Evolutionary conservation across 2,329 filamentous ascomycete genomes (phyloP), one percentile per base, ranked within the genome.

Genomic region (Nigrospora osmanthi): DNA sequence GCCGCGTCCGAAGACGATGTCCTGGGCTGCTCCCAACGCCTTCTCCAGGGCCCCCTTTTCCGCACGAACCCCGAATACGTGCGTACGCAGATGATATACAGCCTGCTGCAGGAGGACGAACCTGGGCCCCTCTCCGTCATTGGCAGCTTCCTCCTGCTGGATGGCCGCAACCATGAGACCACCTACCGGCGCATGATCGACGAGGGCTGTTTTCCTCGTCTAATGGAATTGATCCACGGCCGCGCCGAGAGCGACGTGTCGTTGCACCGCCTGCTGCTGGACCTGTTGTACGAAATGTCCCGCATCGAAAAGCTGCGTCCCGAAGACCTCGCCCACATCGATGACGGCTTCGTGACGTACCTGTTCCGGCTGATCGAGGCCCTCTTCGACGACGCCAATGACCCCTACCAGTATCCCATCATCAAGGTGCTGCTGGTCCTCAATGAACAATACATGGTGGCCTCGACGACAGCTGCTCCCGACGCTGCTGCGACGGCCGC

Each of bases 371-470:
- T 95, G 46, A 91, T 96, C 58, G 91, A 97, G 66, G 78, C 87
- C 50, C 73, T 91, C 6, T 93, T 89, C 7, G 82, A 91, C 61
- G 91, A 97, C 64, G 83, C 80, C 17, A 80, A 89, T 53, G 93
- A 97, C 63, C 91, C 91, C 1, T 98, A 95, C 62, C 91, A 97
- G 62, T 97, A 96, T 62, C 86, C 89, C 6, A 85, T 96, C 38
- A 96, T 98, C 58, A 81, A 90, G 52, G 90, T 97, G 41, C 65
- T 98, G 88, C 78, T 98, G 55, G 90, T 97, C 28, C 69, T 98
- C 52, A 98, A 98, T 65, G 93, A 98, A 65, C 93, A 98, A 66
- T 98, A 96, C 66, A 95, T 98, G 87, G 83, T 97, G 45, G 74
- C 80, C 16, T 79, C 72, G 54, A 86, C 76, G 48, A 78, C 73